phyloP scores from a whole-genome alignment of 108 stramenopile genomes.

The Craspedostauros australis region DNA sequence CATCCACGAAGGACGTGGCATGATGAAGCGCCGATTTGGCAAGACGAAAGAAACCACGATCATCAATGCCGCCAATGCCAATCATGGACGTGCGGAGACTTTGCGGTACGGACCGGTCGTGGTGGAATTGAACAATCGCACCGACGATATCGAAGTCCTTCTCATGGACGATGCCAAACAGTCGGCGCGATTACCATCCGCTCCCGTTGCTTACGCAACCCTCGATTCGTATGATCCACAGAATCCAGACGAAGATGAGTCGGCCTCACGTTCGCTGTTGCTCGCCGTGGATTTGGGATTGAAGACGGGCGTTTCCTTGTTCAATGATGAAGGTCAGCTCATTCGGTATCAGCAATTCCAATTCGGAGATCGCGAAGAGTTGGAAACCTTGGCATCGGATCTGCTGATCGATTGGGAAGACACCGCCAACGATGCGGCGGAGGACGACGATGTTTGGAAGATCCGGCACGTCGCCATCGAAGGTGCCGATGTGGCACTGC shows the following conservation, averaged over 20 bases:
- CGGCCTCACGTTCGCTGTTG: slow-evolving; percentile 1
- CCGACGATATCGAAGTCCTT: slow-evolving; percentile 6
- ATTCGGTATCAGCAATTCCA: slow-evolving; percentile 33
- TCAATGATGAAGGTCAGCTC: slow-evolving; percentile 20
- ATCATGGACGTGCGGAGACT: slow-evolving; percentile 52
- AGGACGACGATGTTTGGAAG: not conserved
- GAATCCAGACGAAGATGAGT: not conserved
- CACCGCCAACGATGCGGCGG: not conserved
- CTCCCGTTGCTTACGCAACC: too few relatives aligned
- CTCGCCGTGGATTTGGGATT: slow-evolving; percentile 46
- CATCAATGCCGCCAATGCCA: slow-evolving; percentile 75
- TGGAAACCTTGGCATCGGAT: not conserved
- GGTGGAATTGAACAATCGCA: slow-evolving; percentile 18
- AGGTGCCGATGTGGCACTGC: slow-evolving; percentile 25
- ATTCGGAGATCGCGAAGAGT: slow-evolving; percentile 9
- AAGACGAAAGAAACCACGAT: slow-evolving; percentile 40
- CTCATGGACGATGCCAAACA: slow-evolving; percentile 16
- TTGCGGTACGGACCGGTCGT: slow-evolving; percentile 53
- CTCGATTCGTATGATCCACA: too few relatives aligned
- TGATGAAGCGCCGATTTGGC: slow-evolving; percentile 22
- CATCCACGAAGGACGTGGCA: slow-evolving; percentile 70
- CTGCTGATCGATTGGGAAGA: slow-evolving; percentile 23
- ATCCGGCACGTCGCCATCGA: slow-evolving; percentile 44
- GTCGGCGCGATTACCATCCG: not conserved
- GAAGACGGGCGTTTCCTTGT: slow-evolving; percentile 29